phyloP scores from a whole-genome alignment of 768 basidiomycete species.

The Russula brevipes region DNA sequence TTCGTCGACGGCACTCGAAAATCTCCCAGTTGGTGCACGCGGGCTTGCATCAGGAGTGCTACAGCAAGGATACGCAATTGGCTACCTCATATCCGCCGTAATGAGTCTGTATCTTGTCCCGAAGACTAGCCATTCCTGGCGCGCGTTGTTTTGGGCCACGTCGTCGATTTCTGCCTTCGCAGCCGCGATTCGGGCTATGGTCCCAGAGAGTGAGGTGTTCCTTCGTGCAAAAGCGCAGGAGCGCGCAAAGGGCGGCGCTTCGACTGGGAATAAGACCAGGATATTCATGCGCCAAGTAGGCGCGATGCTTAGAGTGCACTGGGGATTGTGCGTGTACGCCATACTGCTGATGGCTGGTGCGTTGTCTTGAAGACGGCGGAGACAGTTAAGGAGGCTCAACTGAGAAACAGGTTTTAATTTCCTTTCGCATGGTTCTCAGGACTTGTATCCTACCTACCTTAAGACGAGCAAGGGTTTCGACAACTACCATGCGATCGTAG shows the following conservation, averaged over 20 bases:
- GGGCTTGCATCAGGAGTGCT: constrained; percentile 81
- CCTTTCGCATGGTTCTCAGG: constrained; percentile 47
- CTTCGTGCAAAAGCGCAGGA: constrained; percentile 55
- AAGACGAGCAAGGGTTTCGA: constrained; percentile 35
- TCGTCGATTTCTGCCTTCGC: constrained; percentile 65
- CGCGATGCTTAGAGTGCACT: constrained; percentile 75
- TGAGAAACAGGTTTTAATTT: constrained; percentile 42
- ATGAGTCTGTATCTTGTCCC: constrained; percentile 66
- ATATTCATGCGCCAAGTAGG: constrained; percentile 69
- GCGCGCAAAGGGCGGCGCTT: constrained; percentile 34
- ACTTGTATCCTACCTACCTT: constrained; percentile 40
- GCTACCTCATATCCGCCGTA: constrained; percentile 78
- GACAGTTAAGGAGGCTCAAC: constrained; percentile 3
- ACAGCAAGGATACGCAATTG: constrained; percentile 86
- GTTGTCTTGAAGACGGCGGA: not conserved
- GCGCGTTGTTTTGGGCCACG: constrained; percentile 77
- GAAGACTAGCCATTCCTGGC: constrained; percentile 44
- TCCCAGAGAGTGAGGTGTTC: constrained; percentile 81
- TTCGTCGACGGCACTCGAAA: constrained; percentile 79
- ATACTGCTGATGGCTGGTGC: constrained; percentile 69
- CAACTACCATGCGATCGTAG: constrained; percentile 34
- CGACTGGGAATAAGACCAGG: constrained; percentile 49
- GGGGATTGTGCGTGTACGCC: constrained; percentile 79
- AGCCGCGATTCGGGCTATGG: constrained; percentile 53
- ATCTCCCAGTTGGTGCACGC: constrained; percentile 79